Conservation (phyloP, 1,284 basidiomycete species). For the Jaminaea rosea region DNA sequence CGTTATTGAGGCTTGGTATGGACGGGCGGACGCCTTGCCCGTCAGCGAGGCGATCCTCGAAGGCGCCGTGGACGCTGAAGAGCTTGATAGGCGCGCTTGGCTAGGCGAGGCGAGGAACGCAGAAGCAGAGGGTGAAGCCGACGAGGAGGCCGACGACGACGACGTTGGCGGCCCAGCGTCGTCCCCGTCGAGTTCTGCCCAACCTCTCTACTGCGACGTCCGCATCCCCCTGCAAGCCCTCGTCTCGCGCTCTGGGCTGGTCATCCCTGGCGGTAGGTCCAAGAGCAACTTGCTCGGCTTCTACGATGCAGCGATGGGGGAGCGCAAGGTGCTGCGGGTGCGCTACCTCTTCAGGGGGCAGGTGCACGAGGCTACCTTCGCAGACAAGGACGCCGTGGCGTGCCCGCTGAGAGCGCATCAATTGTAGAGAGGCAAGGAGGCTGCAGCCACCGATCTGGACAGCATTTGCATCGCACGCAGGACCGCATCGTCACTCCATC, state of each 20-base stretch:
- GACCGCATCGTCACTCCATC: too few relatives aligned
- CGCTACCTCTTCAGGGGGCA: conserved; percentile 66
- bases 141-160: conserved; percentile 43
- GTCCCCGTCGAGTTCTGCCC: too few relatives aligned
- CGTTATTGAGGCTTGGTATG: conserved; percentile 62
- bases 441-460: too few relatives aligned
- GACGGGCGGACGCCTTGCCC: conserved; percentile 14
- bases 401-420: conserved; percentile 61
- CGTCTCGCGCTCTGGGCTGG: conserved; percentile 66
- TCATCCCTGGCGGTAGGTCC: conserved; percentile 63
- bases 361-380: conserved; percentile 66
- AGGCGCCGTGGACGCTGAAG: conserved; percentile 6
- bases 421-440: too few relatives aligned
- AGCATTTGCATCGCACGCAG: too few relatives aligned
- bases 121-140: conserved; percentile 22
- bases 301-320: conserved; percentile 63
- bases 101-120: conserved; percentile 6
- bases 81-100: conserved; percentile 3
- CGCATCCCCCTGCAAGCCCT: conserved; percentile 72
- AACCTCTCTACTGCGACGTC: conserved; percentile 65
- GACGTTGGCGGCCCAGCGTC: background rate
- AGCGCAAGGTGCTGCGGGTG: conserved; percentile 61
- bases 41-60: background rate
- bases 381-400: conserved; percentile 62
- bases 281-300: conserved; percentile 62